Conservation (phyloP, 805 yeast genomes). For the Nakazawaea wyomingensis region DNA sequence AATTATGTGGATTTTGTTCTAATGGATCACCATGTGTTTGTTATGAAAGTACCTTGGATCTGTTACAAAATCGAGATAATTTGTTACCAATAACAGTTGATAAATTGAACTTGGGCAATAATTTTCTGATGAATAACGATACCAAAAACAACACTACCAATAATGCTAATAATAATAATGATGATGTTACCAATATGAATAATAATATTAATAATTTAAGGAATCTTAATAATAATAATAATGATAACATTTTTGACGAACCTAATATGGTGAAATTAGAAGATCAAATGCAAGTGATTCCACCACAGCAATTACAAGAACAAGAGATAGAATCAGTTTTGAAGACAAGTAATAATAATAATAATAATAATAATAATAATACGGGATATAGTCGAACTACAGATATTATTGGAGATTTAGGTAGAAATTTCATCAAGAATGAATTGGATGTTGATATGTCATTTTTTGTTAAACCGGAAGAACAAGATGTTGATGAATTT, state of each 20-base stretch:
- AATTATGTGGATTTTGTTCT: conserved; percentile 4
- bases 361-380: background rate
- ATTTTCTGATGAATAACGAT: too few relatives aligned
- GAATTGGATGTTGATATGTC: conserved; percentile 13
- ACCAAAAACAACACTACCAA: too few relatives aligned
- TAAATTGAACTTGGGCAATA: too few relatives aligned
- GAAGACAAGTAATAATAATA: background rate
- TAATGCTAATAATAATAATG: too few relatives aligned
- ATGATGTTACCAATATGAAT: too few relatives aligned
- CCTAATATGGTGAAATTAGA: background rate
- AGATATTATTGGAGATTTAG: conserved; percentile 9
- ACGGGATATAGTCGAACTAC: conserved; percentile 8
- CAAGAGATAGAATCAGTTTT: background rate
- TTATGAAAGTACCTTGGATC: conserved; percentile 5
- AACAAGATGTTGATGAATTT: conserved; percentile 10
- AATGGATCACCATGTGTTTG: conserved; percentile 7
- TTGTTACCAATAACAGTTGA: background rate
- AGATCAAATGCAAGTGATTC: background rate
- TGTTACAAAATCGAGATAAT: background rate
- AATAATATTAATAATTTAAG: too few relatives aligned
- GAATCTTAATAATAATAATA: too few relatives aligned
- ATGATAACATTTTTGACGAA: background rate
- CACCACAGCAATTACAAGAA: background rate
- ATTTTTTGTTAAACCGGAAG: conserved; percentile 8
- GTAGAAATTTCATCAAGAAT: conserved; percentile 11